Percentiles rank a stretch among this genome's conserved stretches.
Evolutionary conservation across 2,329 filamentous ascomycete genomes (phyloP).

Genomic region (Aspergillus pseudoviridinutans): DNA sequence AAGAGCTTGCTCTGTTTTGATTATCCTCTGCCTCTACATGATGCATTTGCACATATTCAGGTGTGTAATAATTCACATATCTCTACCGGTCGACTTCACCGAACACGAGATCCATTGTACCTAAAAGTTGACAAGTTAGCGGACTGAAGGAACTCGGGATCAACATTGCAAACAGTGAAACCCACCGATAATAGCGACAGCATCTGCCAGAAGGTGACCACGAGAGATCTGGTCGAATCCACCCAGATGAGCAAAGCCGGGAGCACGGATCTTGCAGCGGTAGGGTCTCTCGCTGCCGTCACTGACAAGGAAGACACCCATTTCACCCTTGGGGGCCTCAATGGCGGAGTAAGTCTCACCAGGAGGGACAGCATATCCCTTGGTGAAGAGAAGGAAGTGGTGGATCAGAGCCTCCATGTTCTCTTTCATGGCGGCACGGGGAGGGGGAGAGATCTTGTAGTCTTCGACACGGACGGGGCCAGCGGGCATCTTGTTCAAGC

Average conservation of each 20-base stretch:
- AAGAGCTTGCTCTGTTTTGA: not conserved
- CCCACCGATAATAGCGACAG: constrained; percentile 83
- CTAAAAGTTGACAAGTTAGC: constrained; percentile 25
- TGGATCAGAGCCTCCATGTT: constrained; percentile 99
- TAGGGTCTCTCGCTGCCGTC: constrained; percentile 96
- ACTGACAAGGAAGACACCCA: constrained; percentile 95
- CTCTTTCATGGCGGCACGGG: constrained; percentile 98
- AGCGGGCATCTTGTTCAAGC: constrained; percentile 96
- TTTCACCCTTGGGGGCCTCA: constrained; percentile 99
- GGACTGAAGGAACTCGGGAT: not conserved
- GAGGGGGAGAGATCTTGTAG: constrained; percentile 96
- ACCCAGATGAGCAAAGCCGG: constrained; percentile 89
- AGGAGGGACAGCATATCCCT: constrained; percentile 94
- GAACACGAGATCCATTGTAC: constrained; percentile 83
- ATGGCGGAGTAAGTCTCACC: constrained; percentile 98
- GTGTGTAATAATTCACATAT: constrained; percentile 1
- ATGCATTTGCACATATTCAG: not conserved
- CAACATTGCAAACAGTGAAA: not conserved
- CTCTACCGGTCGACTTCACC: constrained; percentile 60
- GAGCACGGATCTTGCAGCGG: constrained; percentile 93
- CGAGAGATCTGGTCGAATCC: constrained; percentile 91
- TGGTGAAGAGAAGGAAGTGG: constrained; percentile 98
- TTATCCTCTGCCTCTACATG: not conserved
- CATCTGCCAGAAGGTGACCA: constrained; percentile 92
- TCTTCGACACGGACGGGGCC: constrained; percentile 95